A percentile compares a stretch with the other conserved stretches of the same genome.
Evolutionary conservation across 1,139 yeast species (phyloP).

Genomic region (Saccharomyces pastorianus): DNA sequence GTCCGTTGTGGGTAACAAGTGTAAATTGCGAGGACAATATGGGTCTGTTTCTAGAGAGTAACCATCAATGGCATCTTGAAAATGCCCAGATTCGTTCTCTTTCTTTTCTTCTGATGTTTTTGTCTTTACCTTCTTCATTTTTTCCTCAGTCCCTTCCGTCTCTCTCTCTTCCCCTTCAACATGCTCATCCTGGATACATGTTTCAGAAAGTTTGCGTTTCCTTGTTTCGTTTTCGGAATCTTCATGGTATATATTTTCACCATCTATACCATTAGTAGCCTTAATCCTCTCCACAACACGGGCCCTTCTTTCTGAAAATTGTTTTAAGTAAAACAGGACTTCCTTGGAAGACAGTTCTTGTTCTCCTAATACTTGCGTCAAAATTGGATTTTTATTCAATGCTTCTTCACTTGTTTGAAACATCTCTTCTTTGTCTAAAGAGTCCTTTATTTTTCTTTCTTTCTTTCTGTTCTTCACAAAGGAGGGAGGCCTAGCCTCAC

Average conservation of each 20-base stretch:
- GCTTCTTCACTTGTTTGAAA: slow-evolving; percentile 34
- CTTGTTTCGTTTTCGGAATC: slow-evolving; percentile 10
- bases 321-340: slow-evolving; percentile 38
- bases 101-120: slow-evolving; percentile 8
- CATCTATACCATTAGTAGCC: slow-evolving; percentile 30
- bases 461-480: slow-evolving; percentile 46
- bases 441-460: slow-evolving; percentile 33
- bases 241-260: slow-evolving; percentile 16
- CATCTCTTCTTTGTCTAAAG: slow-evolving; percentile 23
- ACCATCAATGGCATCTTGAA: slow-evolving; percentile 29
- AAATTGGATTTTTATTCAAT: slow-evolving; percentile 33
- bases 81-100: slow-evolving; percentile 10
- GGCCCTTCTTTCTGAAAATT: slow-evolving; percentile 37
- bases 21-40: slow-evolving; percentile 50
- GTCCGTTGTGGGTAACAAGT: slow-evolving; percentile 47
- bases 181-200: slow-evolving; percentile 13
- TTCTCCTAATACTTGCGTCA: slow-evolving; percentile 37
- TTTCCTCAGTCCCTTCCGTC: slow-evolving; percentile 6
- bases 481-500: slow-evolving; percentile 69
- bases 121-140: slow-evolving; percentile 9
- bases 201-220: slow-evolving; percentile 3
- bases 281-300: slow-evolving; percentile 31
- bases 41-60: slow-evolving; percentile 31
- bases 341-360: slow-evolving; percentile 40
- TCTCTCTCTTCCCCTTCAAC: slow-evolving; percentile 19